phyloP scores from a whole-genome alignment of 805 yeast species.

The Ogataea ganodermae region DNA sequence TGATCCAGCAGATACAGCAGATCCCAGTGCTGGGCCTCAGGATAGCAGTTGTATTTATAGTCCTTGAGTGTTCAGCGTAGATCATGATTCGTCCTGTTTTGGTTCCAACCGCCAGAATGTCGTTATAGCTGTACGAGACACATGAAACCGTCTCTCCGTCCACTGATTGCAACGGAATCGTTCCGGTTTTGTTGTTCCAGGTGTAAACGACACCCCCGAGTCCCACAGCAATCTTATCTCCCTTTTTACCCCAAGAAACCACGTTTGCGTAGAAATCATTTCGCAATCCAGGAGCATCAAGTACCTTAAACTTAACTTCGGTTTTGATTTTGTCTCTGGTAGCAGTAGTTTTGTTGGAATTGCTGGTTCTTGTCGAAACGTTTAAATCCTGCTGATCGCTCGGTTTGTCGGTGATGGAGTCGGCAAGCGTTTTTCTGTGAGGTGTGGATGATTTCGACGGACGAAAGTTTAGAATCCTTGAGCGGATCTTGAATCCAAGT shows the following conservation, averaged over 20 bases:
- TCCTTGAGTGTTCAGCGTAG: conserved; percentile 33
- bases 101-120: conserved; percentile 56
- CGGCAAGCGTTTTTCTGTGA: conserved; percentile 11
- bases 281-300: conserved; percentile 70
- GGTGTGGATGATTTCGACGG: conserved; percentile 22
- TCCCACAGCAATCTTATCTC: conserved; percentile 64
- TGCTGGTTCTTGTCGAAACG: conserved; percentile 13
- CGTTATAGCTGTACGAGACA: conserved; percentile 54
- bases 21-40: conserved; percentile 43
- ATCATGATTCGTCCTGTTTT: conserved; percentile 52
- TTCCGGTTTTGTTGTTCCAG: conserved; percentile 59
- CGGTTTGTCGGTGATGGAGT: conserved; percentile 15
- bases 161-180: conserved; percentile 44
- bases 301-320: conserved; percentile 49
- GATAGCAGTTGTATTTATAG: conserved; percentile 21
- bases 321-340: conserved; percentile 34
- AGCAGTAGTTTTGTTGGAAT: conserved; percentile 12
- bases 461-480: conserved; percentile 44
- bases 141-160: conserved; percentile 52
- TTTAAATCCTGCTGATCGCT: conserved; percentile 15
- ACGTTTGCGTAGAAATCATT: conserved; percentile 80
- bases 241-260: conserved; percentile 64
- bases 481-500: conserved; percentile 42
- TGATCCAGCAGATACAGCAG: conserved; percentile 64
- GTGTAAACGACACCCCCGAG: conserved; percentile 56